phyloP scores from a whole-genome alignment of 192 early-diverging fungal species.

The Umbelopsis sp. region DNA sequence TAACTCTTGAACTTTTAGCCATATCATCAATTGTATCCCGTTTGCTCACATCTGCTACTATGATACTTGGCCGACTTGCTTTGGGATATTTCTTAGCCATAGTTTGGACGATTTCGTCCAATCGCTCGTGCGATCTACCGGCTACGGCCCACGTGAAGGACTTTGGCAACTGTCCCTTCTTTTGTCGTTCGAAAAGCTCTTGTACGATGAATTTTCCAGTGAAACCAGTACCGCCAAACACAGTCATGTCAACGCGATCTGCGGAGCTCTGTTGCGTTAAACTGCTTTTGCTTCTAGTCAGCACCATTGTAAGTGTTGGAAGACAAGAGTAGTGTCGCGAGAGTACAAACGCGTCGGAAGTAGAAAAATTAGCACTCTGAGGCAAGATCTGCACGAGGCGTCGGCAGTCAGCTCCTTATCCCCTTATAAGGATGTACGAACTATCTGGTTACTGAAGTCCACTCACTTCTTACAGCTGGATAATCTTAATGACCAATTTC shows the following conservation, averaged over 20 bases:
- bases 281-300: slow-evolving; percentile 14
- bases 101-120: slow-evolving; percentile 25
- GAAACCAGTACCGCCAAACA: slow-evolving; percentile 67
- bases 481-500: slow-evolving; percentile 4
- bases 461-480: not conserved
- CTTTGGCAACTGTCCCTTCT: slow-evolving; percentile 9
- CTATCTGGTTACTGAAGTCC: not conserved
- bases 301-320: not conserved
- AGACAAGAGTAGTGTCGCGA: not conserved
- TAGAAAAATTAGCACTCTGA: not conserved
- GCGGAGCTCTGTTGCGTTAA: not conserved
- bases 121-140: slow-evolving; percentile 18
- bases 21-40: slow-evolving; percentile 30
- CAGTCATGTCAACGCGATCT: slow-evolving; percentile 43
- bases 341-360: not conserved
- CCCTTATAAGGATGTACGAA: slow-evolving; percentile 13
- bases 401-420: not conserved
- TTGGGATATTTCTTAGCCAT: slow-evolving; percentile 20
- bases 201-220: slow-evolving; percentile 55
- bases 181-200: slow-evolving; percentile 38
- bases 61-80: slow-evolving; percentile 30
- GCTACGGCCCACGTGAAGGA: slow-evolving; percentile 38
- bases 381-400: slow-evolving; percentile 12
- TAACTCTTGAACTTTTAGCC: slow-evolving; percentile 32
- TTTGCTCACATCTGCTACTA: slow-evolving; percentile 50